Base-by-base conservation (phyloP, 2,329 filamentous ascomycete species). In the Botrytis aclada region DNA sequence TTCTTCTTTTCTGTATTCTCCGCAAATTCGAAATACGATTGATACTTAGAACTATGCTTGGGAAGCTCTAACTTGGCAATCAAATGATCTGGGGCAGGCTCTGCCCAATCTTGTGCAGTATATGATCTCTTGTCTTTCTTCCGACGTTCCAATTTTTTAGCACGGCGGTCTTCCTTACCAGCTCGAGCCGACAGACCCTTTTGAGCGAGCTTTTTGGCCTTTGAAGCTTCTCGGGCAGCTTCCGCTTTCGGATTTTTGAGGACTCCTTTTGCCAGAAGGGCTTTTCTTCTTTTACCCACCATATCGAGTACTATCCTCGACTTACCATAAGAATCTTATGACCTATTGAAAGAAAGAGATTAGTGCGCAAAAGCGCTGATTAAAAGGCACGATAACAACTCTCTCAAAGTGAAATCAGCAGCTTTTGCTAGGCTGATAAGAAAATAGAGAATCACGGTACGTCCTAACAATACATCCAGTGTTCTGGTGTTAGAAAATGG, bases 1-100 rank as follows among this genome's bases (percentile, higher is more conserved):
- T 88, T 88, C 71, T 89, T 90, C 79, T 87, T 88, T 76, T 90
- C 86, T 73, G 85, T 85, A 78, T 91, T 91, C 77, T 90, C 87
- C 74, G 90, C 86, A 74, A 90, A 85, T 80, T 91, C 89, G 77
- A 89, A 89, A 78, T 89, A 90, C 22, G 87, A 86, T 76, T 88
- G 86, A 80, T 91, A 87, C 78, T 89, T 81, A 32, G 78, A 87
- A 78, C 88, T 80, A 32, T 79, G 73, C 70, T 77, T 80, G 22
- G 80, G 80, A 43, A 76, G 67, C 64, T 79, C 77, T 64, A 81
- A 73, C 70, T 76, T 80, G n/a, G 78, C 80, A 51, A 79, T 76
- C 16, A 81, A 75, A 69, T 79, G 78, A 14, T 78, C 66, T 16
- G 79, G 80, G 37, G 77, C 75, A 62, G 78, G 78, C 45, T 71